These are phyloP conservation scores for Eucalyptus pumila DNA, from an alignment of 345 rosid genomes.

Conservation along the genomic window DNA sequence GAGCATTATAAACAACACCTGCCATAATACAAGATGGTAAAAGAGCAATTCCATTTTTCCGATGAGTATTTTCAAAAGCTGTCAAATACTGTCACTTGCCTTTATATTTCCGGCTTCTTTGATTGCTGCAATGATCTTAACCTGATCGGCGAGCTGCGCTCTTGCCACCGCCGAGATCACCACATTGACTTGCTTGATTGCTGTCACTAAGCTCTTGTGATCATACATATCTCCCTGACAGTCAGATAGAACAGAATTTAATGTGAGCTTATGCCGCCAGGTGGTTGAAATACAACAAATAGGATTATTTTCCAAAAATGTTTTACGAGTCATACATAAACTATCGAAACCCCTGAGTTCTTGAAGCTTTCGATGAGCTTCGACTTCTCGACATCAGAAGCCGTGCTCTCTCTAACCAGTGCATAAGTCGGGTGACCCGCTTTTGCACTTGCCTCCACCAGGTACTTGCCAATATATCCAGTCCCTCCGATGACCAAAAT, in stretches of 20 bases:
- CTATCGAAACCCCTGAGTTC: constrained; percentile 10
- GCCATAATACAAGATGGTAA: not conserved
- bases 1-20: not conserved
- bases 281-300: not conserved
- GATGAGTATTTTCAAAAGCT: not conserved
- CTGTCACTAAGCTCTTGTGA: constrained; percentile 11
- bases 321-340: not conserved
- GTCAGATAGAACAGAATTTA: not conserved
- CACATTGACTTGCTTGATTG: constrained; percentile 18
- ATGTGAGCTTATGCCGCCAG: not conserved
- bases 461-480: not conserved
- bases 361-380: constrained; percentile 15
- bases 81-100: not conserved
- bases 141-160: constrained; percentile 1
- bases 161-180: constrained; percentile 11
- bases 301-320: not conserved
- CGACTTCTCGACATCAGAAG: constrained; percentile 11
- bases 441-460: not conserved
- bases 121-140: constrained; percentile 19
- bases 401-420: constrained; percentile 20
- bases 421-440: constrained; percentile 6
- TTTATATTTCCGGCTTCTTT: constrained; percentile 22
- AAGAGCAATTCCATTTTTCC: not conserved
- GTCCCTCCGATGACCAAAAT: not conserved
- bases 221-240: constrained; percentile 19